Base-by-base conservation (phyloP, 805 yeast genomes). In the Diddensiella santjacobensis region DNA sequence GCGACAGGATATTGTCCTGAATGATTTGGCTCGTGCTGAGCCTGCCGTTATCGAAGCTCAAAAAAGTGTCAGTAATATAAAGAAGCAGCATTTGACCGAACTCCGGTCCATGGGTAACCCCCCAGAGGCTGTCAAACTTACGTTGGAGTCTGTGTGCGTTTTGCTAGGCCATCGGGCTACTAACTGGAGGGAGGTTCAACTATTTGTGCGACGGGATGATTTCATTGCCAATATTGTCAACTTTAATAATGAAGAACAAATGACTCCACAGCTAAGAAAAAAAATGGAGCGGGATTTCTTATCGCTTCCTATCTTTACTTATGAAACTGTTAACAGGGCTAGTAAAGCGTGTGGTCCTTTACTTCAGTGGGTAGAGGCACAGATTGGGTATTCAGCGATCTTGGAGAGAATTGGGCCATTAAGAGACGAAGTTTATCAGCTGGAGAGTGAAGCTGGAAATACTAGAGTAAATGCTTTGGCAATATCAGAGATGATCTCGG, bases 271-370 rank as follows among this genome's bases (percentile, higher is more conserved):
- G 3, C 56, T 83, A n/a, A 68, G 87, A 29, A 57, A 66, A 0
- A 71, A 66, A 45, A 79, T 91, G 81, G 81, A 81, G 35, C 54
- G 63, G 0, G 71, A 70, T 1, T 91, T 84, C 58, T 65, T 90
- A 8, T 69, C 82, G 0, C 70, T 80, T 46, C 76, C 81, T 0
- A 83, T 79, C 44, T 90, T 77, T 62, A 87, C 78, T 36, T 84
- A 68, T 57, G 89, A 83, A 42, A 68, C 85, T 0, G 96, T 87
- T 0, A 79, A 85, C 57, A 71, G 97, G 35, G 98, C 98, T 3
- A 84, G 95, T 64, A 88, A 86, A 60, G 97, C 97, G 0, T 88
- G 97, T 69, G 98, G 96, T 0, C 98, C 98, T 0, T 68, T 91
- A 30, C 60, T 85, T 17, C 82, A 81, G 52, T 91, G 98, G 98